These are phyloP conservation scores for Russula sp. DNA, from an alignment of 768 basidiomycete species.

Conservation along the genomic window DNA sequence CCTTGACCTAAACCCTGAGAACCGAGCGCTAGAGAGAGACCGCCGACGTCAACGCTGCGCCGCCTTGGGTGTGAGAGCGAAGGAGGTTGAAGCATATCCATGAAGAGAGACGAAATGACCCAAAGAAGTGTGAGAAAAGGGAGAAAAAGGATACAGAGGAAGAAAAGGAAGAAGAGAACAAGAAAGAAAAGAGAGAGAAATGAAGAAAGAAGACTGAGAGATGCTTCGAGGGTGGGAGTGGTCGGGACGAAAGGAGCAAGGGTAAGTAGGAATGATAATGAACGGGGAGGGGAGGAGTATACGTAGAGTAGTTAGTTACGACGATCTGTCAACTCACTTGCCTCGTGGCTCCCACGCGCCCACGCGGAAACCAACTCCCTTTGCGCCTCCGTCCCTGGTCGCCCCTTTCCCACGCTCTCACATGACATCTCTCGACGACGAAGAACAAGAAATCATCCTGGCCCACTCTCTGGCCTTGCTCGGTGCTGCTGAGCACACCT, in stretches of 20 bases:
- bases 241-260: background rate
- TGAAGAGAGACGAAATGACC: conserved; percentile 1
- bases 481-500: background rate
- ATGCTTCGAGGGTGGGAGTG: background rate
- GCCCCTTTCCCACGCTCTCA: conserved; percentile 7
- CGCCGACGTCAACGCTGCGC: conserved; percentile 85
- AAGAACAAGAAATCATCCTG: background rate
- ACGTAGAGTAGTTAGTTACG: background rate
- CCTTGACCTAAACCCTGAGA: conserved; percentile 58
- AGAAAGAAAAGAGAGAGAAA: background rate
- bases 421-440: background rate
- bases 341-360: conserved; percentile 16
- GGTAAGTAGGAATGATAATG: background rate
- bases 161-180: background rate
- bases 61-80: conserved; percentile 33
- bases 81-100: conserved; percentile 12
- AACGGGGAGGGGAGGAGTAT: background rate
- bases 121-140: background rate
- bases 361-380: too few species aligned
- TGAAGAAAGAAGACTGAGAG: background rate
- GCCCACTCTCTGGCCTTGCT: background rate
- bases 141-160: background rate
- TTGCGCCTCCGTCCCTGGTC: background rate
- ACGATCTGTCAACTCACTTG: background rate
- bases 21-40: conserved; percentile 70